Base-by-base conservation (phyloP, 2,329 filamentous ascomycete genomes). In the Neopestalotiopsis rosae region DNA sequence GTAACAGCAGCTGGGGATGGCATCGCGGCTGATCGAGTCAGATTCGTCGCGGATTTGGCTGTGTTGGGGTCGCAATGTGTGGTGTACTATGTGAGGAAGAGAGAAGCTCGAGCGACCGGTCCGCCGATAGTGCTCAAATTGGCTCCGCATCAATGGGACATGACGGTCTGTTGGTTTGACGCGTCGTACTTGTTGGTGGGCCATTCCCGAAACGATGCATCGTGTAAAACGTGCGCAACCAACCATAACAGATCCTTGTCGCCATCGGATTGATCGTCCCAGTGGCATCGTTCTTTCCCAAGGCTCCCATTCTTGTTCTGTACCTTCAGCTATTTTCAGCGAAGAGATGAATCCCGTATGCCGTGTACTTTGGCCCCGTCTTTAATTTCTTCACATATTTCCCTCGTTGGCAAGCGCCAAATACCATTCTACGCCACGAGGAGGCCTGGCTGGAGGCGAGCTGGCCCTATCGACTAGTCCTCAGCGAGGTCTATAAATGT, bases 1-100 rank as follows among this genome's bases (percentile, higher is more conserved):
- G 73, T 74, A 57, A 71, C 12, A 56, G 71, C 71, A 61, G 70
- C 62, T 52, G 30, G 32, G 34, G 59, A 34, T 13, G 59, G 59
- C 59, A 62, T 62, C 59, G 59, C 13, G 56, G 20, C n/a, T 58
- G n/a, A 5, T 13, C 2, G 14, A 3, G 12, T 45, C 42, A 45
- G 42, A n/a, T 45, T 45, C 7, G 42, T 45, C 42, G 42, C 42
- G 42, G 42, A 13, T 45, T 45, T 17, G 42, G 42, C n/a, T 45
- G n/a, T 45, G 42, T 3, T 45, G 42, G 13, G 14, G 14, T n/a
- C 13, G 42, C 42, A 17, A n/a, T 45, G 12, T 45, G 12, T 45
- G 42, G n/a, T 45, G 42, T 14, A 17, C n/a, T n/a, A n/a, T n/a
- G n/a, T n/a, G 14, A 45, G 9, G 42, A 45, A 45, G 42, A 45